Base-by-base conservation (phyloP, 139 green algal genomes). In the Chlorella sp. region DNA sequence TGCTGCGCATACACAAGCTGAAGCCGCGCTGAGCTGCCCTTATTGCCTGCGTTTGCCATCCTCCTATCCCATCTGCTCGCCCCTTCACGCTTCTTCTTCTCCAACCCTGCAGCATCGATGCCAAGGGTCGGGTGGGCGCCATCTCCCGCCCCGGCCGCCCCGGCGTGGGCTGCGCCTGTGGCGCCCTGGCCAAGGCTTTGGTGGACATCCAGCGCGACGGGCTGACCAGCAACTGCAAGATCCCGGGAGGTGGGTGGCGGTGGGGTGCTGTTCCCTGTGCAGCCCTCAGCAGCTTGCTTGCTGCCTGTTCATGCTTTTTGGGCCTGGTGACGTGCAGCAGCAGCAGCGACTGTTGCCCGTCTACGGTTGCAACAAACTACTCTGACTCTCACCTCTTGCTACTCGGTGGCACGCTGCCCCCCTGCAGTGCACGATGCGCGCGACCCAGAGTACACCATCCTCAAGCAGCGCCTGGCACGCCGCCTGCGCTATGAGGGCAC, bases 361-460 rank as follows among this genome's bases (percentile, higher is more conserved):
- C n/a, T n/a, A n/a, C n/a, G n/a, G n/a, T n/a, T n/a, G n/a, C 30
- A 12, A 51, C 1, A 34, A 16, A 51, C 44, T 9, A 16, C 44
- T 9, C 44, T 51, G 44, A n/a, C 44, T 51, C 44, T 51, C 44
- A 51, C 44, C 44, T n/a, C n/a, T n/a, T n/a, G n/a, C n/a, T n/a
- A n/a, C n/a, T n/a, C 7, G 44, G 11, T 55, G 7, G 44, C 44
- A 55, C 44, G 7, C 11, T 11, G 7, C 16, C 17, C 5, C 11
- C 26, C 82, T 81, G 91, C 89, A 81, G 90, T 91, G 83, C 93
- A 97, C 81, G 94, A 98, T 68, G 84, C 91, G 13, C 84, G 95
- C 69, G 94, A 98, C 87, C 94, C 93, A 0, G 96, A 98, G 94
- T 95, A 93, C 85, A 92, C 91, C 84, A 97, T 98, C 86, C 90